These are phyloP conservation scores for Physaria fendleri DNA, from an alignment of 345 rosid genomes.

Conservation along the genomic window DNA sequence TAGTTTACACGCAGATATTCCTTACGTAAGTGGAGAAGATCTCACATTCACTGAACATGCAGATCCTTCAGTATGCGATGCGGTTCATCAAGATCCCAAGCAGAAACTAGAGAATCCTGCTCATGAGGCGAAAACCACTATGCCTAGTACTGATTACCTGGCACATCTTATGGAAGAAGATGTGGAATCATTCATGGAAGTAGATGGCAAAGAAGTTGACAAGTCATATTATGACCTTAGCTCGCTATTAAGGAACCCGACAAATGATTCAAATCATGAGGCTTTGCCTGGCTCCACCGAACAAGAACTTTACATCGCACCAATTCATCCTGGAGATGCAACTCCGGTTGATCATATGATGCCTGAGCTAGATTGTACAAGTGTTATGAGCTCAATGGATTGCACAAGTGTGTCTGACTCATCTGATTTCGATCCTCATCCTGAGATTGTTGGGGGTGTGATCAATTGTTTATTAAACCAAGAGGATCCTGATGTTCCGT, in stretches of 20 bases:
- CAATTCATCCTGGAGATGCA: conserved; percentile 22
- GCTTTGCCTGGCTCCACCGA: conserved; percentile 28
- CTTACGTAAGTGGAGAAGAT: conserved; percentile 39
- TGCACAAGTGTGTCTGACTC: conserved; percentile 20
- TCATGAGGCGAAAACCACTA: conserved; percentile 34
- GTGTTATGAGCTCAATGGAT: conserved; percentile 29
- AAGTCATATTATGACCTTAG: conserved; percentile 51
- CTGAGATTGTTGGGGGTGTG: conserved; percentile 37
- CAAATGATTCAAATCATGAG: conserved; percentile 25
- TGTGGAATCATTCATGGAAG: conserved; percentile 42
- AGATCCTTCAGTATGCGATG: conserved; percentile 35
- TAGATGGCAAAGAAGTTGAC: conserved; percentile 51
- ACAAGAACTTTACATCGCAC: conserved; percentile 25
- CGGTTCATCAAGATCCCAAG: conserved; percentile 30
- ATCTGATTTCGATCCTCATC: conserved; percentile 28
- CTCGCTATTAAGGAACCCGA: conserved; percentile 49
- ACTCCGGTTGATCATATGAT: conserved; percentile 28
- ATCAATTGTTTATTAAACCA: conserved; percentile 47
- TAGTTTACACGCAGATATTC: conserved; percentile 35
- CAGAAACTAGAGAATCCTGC: conserved; percentile 32
- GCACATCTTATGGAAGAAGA: conserved; percentile 58
- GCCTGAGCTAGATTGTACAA: conserved; percentile 33
- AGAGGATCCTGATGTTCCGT: conserved; percentile 77
- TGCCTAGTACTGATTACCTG: conserved; percentile 40
- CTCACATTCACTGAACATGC: conserved; percentile 41